Evolutionary conservation across 2,329 filamentous ascomycete species (phyloP).

Genomic region (Paecilomyces sp.): DNA sequence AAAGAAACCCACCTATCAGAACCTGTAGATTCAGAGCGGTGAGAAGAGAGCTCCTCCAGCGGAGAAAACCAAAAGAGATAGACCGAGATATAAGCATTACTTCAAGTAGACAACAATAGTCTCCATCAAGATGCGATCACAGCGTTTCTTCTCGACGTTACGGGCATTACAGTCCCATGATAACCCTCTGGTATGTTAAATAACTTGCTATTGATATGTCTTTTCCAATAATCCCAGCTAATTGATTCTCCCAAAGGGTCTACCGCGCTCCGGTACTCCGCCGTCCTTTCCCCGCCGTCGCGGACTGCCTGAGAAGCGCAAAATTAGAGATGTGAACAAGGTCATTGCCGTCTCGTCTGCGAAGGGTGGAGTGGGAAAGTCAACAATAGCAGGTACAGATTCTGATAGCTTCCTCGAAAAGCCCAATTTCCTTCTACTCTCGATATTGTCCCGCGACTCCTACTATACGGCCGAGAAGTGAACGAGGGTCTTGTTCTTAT

Average conservation of each 20-base stretch:
- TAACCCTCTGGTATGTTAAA: constrained; percentile 65
- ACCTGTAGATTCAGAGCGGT: constrained; percentile 6
- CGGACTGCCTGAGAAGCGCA: constrained; percentile 71
- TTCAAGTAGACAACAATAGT: neutral
- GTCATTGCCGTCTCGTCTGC: constrained; percentile 96
- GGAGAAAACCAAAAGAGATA: neutral
- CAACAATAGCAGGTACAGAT: constrained; percentile 69
- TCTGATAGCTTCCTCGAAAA: neutral
- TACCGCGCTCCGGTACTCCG: constrained; percentile 67
- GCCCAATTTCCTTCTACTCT: neutral
- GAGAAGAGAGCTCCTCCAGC: neutral
- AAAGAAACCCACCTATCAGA: neutral
- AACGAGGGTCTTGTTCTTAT: neutral
- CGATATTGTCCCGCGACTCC: neutral
- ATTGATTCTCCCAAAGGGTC: constrained; percentile 52
- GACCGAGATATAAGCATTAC: neutral
- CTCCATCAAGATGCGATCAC: neutral
- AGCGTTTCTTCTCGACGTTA: constrained; percentile 48
- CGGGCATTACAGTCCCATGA: constrained; percentile 59
- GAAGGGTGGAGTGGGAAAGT: constrained; percentile 97
- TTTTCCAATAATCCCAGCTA: constrained; percentile 1
- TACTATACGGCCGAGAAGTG: neutral
- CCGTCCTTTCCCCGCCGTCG: constrained; percentile 66
- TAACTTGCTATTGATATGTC: neutral
- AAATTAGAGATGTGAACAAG: constrained; percentile 77